phyloP scores from a whole-genome alignment of 306 rosid genomes.

The Elaeagnus macrophylla region DNA sequence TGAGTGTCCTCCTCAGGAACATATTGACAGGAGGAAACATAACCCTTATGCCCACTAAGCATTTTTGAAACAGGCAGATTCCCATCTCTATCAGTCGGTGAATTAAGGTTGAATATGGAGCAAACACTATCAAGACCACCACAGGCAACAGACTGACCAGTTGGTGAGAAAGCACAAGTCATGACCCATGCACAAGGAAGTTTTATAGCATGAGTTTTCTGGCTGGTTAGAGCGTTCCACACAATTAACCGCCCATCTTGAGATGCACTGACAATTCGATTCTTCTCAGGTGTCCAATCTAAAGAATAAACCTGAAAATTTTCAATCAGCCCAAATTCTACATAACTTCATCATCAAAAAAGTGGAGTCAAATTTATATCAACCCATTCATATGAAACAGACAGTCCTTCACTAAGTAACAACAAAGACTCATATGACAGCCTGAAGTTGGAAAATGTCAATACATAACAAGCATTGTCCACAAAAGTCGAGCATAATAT shows the following conservation, averaged over 20 bases:
- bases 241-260: conserved; percentile 89
- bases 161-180: conserved; percentile 92
- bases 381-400: not conserved
- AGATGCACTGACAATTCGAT: conserved; percentile 96
- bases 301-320: conserved; percentile 73
- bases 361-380: not conserved
- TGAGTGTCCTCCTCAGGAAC: conserved; percentile 92
- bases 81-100: conserved; percentile 74
- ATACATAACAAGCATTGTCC: too few relatives aligned
- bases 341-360: conserved; percentile 3
- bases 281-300: conserved; percentile 91
- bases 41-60: conserved; percentile 92
- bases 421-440: not conserved
- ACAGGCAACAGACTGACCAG: conserved; percentile 87
- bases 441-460: too few relatives aligned
- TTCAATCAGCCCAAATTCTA: conserved; percentile 2
- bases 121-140: conserved; percentile 98
- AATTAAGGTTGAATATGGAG: conserved; percentile 84
- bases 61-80: conserved; percentile 54
- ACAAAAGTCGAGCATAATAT: too few relatives aligned
- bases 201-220: conserved; percentile 86
- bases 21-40: conserved; percentile 88
- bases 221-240: conserved; percentile 97
- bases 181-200: conserved; percentile 99
- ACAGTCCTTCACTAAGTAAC: not conserved